Evolutionary conservation across 2,329 filamentous ascomycete genomes (phyloP).

Genomic region (Diaporthe ilicicola): DNA sequence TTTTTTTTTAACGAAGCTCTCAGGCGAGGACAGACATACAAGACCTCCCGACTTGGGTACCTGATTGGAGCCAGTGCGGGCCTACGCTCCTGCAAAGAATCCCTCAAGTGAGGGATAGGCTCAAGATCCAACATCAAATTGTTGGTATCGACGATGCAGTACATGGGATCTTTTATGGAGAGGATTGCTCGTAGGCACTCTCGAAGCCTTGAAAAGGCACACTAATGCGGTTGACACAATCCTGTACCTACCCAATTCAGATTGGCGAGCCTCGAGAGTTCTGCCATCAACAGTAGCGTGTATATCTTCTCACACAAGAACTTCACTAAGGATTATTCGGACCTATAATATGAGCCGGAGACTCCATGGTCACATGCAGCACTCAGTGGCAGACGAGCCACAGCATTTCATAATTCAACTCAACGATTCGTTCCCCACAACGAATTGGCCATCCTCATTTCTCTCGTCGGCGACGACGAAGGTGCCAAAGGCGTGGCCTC

Average conservation of each 20-base stretch:
- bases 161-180: neutral
- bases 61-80: neutral
- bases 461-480: accelerated
- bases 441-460: neutral
- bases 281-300: neutral
- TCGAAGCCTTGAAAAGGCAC: neutral
- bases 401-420: too few relatives aligned
- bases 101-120: neutral
- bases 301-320: neutral
- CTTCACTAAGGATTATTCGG: too few relatives aligned
- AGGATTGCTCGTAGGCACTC: neutral
- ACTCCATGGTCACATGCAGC: too few relatives aligned
- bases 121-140: accelerated
- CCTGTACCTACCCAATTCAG: neutral
- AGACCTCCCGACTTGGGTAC: neutral
- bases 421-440: neutral
- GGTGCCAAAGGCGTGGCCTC: accelerated
- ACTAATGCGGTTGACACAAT: too few relatives aligned
- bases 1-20: neutral
- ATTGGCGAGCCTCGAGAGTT: neutral
- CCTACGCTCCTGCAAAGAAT: neutral
- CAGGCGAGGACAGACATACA: neutral
- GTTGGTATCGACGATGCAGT: neutral
- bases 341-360: too few relatives aligned
- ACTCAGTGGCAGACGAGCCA: too few relatives aligned